A percentile compares a stretch with the other conserved stretches of the same genome.
phyloP scores from a whole-genome alignment of 768 basidiomycete species.

The Russula sp. region DNA sequence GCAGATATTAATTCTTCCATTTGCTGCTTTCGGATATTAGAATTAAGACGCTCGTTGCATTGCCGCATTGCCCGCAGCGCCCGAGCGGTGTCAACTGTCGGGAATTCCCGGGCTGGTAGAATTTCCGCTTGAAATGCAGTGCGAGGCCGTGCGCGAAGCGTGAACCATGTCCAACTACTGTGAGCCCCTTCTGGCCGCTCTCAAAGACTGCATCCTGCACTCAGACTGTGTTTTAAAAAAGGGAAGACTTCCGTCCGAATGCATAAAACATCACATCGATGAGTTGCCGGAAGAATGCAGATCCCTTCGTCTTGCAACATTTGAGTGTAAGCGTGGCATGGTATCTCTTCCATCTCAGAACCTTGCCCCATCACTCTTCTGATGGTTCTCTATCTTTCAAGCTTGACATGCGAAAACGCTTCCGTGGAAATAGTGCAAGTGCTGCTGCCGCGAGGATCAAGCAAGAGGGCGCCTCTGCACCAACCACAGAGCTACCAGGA shows the following conservation, averaged over 20 bases:
- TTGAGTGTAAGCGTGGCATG: slow-evolving; percentile 89
- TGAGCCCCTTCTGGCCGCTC: slow-evolving; percentile 62
- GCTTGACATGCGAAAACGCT: slow-evolving; percentile 82
- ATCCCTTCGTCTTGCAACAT: slow-evolving; percentile 70
- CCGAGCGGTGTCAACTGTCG: too few relatives aligned
- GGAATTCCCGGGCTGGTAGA: too few relatives aligned
- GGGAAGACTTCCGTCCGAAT: slow-evolving; percentile 74
- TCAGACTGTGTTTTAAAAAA: slow-evolving; percentile 85
- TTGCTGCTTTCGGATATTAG: too few relatives aligned
- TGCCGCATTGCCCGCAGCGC: too few relatives aligned
- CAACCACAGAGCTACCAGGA: not conserved
- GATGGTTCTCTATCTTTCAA: slow-evolving; percentile 24
- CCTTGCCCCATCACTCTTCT: not conserved
- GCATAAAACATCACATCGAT: slow-evolving; percentile 63
- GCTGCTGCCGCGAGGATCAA: slow-evolving; percentile 26
- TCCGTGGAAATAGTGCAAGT: slow-evolving; percentile 64
- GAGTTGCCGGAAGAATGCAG: slow-evolving; percentile 80
- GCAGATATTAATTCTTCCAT: too few relatives aligned
- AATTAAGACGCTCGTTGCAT: too few relatives aligned
- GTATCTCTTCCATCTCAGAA: slow-evolving; percentile 35
- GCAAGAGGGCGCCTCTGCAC: not conserved
- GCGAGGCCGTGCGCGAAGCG: not conserved
- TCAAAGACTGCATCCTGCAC: slow-evolving; percentile 77
- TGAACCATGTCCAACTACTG: slow-evolving; percentile 78
- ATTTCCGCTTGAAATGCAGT: not conserved